Conservation (phyloP, 139 green algal species). For the Pleodorina starrii region DNA sequence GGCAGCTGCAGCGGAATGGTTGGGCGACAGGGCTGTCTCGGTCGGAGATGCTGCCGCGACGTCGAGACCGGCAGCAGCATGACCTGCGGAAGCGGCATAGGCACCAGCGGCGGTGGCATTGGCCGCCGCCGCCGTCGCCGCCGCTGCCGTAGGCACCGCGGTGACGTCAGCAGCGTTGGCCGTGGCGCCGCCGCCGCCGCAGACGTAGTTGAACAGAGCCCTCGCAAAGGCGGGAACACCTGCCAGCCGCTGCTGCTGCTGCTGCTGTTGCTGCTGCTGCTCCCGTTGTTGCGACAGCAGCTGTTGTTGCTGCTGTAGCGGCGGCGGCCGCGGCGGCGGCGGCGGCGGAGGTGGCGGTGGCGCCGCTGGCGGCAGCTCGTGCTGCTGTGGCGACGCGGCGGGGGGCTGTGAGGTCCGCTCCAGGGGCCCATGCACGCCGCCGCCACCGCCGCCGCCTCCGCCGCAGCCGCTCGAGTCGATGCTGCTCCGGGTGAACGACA, state of each 20-base stretch:
- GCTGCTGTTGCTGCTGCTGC: neutral
- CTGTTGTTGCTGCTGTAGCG: neutral
- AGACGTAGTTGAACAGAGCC: neutral
- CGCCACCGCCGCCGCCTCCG: neutral
- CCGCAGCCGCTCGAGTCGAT: conserved; percentile 17
- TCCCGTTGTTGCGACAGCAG: neutral
- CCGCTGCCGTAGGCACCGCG: neutral
- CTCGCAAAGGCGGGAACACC: neutral
- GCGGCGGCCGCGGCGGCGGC: neutral
- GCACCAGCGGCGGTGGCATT: neutral
- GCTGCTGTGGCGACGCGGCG: neutral
- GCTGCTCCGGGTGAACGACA: neutral
- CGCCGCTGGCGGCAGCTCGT: too few species aligned
- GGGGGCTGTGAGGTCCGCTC: neutral
- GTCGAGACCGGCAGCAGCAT: neutral
- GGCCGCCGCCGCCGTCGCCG: neutral
- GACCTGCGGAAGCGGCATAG: neutral
- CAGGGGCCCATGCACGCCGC: neutral
- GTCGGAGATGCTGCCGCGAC: neutral
- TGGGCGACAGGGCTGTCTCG: neutral
- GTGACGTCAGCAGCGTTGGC: neutral
- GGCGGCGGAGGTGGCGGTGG: neutral
- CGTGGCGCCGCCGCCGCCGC: neutral
- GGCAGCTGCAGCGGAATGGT: too few species aligned
- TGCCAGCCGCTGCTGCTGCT: neutral